A percentile compares a stretch with the other conserved stretches of the same genome.
phyloP scores from a whole-genome alignment of 2,329 filamentous ascomycete species.

The Cryphonectria parasitica region DNA sequence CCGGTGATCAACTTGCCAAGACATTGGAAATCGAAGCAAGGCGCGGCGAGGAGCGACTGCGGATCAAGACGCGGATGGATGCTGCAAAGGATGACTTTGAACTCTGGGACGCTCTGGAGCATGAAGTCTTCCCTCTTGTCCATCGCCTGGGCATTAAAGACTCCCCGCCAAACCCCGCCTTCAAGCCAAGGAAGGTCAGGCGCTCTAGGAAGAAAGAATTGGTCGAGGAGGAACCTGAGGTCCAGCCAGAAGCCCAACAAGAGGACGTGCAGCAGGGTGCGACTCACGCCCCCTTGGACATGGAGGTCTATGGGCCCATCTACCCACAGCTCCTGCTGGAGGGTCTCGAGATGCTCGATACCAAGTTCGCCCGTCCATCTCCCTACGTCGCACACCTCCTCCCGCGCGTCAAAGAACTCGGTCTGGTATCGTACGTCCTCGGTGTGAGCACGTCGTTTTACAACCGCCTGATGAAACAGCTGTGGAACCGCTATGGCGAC shows the following conservation, averaged over 20 bases:
- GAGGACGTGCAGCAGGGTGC: slow-evolving; percentile 7
- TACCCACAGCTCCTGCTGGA: slow-evolving; percentile 65
- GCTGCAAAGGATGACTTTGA: slow-evolving; percentile 62
- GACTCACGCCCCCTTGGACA: slow-evolving; percentile 42
- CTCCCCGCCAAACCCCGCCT: neutral
- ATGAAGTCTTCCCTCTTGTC: slow-evolving; percentile 67
- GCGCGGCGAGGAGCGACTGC: slow-evolving; percentile 50
- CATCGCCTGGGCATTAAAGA: slow-evolving; percentile 57
- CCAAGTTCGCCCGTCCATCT: slow-evolving; percentile 61
- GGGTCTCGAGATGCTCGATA: slow-evolving; percentile 60
- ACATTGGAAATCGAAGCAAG: slow-evolving; percentile 45
- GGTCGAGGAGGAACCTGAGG: slow-evolving; percentile 27
- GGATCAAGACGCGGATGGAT: slow-evolving; percentile 59
- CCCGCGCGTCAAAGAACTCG: slow-evolving; percentile 68
- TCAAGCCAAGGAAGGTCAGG: slow-evolving; percentile 13
- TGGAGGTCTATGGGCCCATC: slow-evolving; percentile 65
- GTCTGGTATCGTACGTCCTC: slow-evolving; percentile 71
- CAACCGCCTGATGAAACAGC: slow-evolving; percentile 64
- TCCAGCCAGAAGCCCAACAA: slow-evolving; percentile 6
- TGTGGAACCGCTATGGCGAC: slow-evolving; percentile 66
- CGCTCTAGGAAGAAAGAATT: slow-evolving; percentile 27
- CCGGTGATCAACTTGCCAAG: slow-evolving; percentile 32
- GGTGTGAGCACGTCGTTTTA: slow-evolving; percentile 73
- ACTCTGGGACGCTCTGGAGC: slow-evolving; percentile 69
- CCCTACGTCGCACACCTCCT: slow-evolving; percentile 63